Base-by-base conservation (phyloP, 1,139 yeast genomes). In the Zygoascus hellenicus region DNA sequence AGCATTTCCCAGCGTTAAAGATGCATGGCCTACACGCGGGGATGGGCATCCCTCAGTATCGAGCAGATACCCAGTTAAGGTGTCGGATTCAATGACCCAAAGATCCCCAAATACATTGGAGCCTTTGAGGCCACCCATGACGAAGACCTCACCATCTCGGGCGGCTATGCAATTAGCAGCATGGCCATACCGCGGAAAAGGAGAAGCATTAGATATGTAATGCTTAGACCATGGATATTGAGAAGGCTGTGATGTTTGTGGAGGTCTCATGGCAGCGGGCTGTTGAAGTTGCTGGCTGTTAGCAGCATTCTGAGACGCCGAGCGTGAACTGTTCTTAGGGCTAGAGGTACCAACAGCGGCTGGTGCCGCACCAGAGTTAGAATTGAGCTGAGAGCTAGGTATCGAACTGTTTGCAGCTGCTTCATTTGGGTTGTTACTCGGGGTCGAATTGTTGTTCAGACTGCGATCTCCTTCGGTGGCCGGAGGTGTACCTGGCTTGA, bases 11-110 rank as follows among this genome's bases (percentile, higher is more conserved):
- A 95, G 83, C 32, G 92, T 74, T 17, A 92, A 85, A 2, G 95
- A 78, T 1, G 97, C 88, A 65, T 94, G 99, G 1, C 98, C 97
- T 5, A 92, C 97, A 58, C 98, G 80, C 28, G 98, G 97, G 15
- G 96, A 92, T 1, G 97, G 97, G 26, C 88, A 80, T 17, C 80
- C 76, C 45, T 81, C 86, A 32, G 77, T 73, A 36, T 80, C 92
- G 31, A 92, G 76, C 47, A 80, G 78, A 49, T 77, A 76, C 3
- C 95, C 83, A 10, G 73, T 67, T 48, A 74, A 66, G 29, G 67
- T 61, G 48, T 67, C 67, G 10, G 70, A 65, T 49, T 70, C 76
- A 40, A 72, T 58, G 15, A 75, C 72, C 98, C 98, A 92, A 53
- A 96, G 80, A 63, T 94, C 98, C 32, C 96, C 96, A 67, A 85